Base-by-base conservation (phyloP, 2,329 filamentous ascomycete species). In the Bipolaris sorokiniana region DNA sequence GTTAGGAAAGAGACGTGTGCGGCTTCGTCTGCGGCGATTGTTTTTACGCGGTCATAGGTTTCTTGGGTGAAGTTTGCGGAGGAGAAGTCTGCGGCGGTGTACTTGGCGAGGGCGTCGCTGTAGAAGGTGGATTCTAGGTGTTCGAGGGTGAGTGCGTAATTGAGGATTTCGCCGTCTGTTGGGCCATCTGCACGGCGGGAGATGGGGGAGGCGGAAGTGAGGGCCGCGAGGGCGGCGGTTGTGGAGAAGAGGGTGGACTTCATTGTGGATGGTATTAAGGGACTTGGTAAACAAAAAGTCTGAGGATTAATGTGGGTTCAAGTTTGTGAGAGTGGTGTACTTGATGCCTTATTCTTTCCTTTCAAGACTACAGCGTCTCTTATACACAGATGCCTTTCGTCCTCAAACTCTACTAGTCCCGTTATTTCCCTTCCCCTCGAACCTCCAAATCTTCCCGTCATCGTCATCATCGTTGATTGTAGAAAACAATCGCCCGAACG, bases 61-160 rank as follows among this genome's bases (percentile, higher is more conserved):
- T 76, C 74, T 0, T 77, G 65, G 48, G 81, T 72, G 67, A 66
- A 72, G 36, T 68, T 65, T 5, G 70, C 69, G 11, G 62, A 48
- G 36, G 48, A 55, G 64, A 70, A 74, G 58, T 71, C 60, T 2
- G 58, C 48, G 18, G 61, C 42, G 16, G 65, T 81, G 78, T 84
- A 89, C 65, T 85, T 86, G 56, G 77, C 71, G 4, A 90, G 78
- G 36, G 83, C 87, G 47, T 87, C 70, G 36, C 78, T 76, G 76
- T 90, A 90, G 77, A 90, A 90, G 53, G 79, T 80, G 59, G 84
- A 78, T 75, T 90, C 88, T 11, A 79, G 71, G 64, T 80, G 76
- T 68, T 80, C 78, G 2, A 80, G 77, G 5, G 78, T 79, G 26
- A 80, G 65, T 5, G 78, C 78, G 56, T 79, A 80, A 69, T 79